Conservation (phyloP, 225 moss, liverwort and hornwort genomes). For the Polytrichum formosum region DNA sequence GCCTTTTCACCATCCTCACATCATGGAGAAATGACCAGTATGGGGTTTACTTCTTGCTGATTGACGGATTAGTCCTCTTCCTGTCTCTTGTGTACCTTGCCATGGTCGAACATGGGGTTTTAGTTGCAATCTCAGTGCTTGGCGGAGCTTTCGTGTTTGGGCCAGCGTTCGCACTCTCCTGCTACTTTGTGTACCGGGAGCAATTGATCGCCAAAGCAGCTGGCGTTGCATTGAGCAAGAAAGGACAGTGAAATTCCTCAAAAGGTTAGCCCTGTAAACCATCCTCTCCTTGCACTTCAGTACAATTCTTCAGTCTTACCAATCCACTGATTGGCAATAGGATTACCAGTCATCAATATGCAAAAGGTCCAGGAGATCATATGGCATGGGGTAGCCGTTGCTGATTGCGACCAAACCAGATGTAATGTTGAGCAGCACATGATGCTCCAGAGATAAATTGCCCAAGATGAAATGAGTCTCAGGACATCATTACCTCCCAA, state of each 20-base stretch:
- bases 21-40: constrained; percentile 27
- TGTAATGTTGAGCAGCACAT: too few species aligned
- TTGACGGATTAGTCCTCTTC: constrained; percentile 35
- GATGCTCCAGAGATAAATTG: too few species aligned
- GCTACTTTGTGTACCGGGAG: constrained; percentile 51
- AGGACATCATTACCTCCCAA: too few species aligned
- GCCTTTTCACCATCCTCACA: constrained; percentile 24
- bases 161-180: constrained; percentile 45
- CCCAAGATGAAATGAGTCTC: too few species aligned
- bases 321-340: too few species aligned
- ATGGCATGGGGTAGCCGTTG: too few species aligned
- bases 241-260: constrained; percentile 20
- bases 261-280: too few species aligned
- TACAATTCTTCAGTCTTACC: too few species aligned
- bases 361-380: too few species aligned
- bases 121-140: constrained; percentile 24
- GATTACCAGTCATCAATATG: too few species aligned
- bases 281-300: too few species aligned
- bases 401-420: too few species aligned
- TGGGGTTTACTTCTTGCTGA: constrained; percentile 24
- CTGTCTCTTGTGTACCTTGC: constrained; percentile 45
- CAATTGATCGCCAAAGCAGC: constrained; percentile 43
- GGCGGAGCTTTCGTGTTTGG: constrained; percentile 33
- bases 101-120: constrained; percentile 38
- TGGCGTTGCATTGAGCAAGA: constrained; percentile 15